Conservation (phyloP, 345 rosid genomes). For the Moricandia arvensis region DNA sequence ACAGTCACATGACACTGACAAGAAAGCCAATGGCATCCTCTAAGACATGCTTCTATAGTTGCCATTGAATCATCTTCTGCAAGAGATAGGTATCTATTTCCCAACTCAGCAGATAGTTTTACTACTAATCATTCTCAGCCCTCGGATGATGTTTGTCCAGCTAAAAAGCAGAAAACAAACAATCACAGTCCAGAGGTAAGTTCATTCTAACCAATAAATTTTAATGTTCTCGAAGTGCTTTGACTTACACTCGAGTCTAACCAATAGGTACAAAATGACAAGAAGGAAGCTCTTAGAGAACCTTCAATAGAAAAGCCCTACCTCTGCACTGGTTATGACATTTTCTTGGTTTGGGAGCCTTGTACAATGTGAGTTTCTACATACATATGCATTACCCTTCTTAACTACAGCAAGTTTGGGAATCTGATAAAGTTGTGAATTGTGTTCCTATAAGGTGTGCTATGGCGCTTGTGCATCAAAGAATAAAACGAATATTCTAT, state of each 20-base stretch:
- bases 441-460: constrained; percentile 56
- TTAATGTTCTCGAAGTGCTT: background rate
- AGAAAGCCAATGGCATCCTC: constrained; percentile 57
- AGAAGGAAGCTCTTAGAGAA: constrained; percentile 28
- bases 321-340: constrained; percentile 86
- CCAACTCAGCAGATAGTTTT: constrained; percentile 33
- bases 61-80: constrained; percentile 88
- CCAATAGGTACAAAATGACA: constrained; percentile 43
- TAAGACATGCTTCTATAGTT: constrained; percentile 73
- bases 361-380: constrained; percentile 68
- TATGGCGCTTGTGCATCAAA: constrained; percentile 89
- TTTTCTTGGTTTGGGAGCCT: constrained; percentile 81
- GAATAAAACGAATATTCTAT: constrained; percentile 71
- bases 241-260: constrained; percentile 11
- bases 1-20: constrained; percentile 23
- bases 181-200: constrained; percentile 36
- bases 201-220: constrained; percentile 6
- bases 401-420: background rate
- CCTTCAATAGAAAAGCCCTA: constrained; percentile 50
- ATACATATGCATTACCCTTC: background rate
- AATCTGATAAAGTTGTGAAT: background rate
- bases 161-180: constrained; percentile 62
- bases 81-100: constrained; percentile 67
- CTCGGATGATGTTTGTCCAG: constrained; percentile 39
- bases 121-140: constrained; percentile 34